Conservation (phyloP, 441 rosid species). For the Adansonia rubrostipa region DNA sequence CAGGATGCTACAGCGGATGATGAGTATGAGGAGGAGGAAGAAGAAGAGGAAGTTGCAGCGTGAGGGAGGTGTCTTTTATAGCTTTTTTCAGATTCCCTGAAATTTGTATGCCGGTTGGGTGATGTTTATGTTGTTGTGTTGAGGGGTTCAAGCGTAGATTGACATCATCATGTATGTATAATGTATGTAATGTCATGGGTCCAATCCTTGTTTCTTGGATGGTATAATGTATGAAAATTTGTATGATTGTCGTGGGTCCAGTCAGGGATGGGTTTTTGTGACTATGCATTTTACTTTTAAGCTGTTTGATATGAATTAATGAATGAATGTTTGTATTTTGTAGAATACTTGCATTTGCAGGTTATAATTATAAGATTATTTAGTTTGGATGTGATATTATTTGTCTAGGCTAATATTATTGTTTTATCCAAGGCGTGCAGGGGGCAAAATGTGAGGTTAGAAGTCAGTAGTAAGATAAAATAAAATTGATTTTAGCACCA, state of each 20-base stretch:
- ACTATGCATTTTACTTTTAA: not conserved
- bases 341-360: not conserved
- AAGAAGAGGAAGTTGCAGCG: constrained; percentile 14
- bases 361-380: not conserved
- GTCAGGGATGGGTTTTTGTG: too few species aligned
- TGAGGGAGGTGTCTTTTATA: not conserved
- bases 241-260: too few species aligned
- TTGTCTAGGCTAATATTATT: not conserved
- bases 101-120: not conserved
- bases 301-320: not conserved
- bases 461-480: too few species aligned
- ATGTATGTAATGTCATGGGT: not conserved
- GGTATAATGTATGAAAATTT: too few species aligned
- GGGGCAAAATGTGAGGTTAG: too few species aligned
- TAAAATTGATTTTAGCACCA: too few species aligned
- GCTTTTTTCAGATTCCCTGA: not conserved
- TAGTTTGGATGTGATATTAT: not conserved
- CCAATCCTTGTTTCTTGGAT: not conserved
- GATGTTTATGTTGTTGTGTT: not conserved
- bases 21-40: constrained; percentile 23
- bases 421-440: too few species aligned
- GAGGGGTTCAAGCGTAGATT: not conserved
- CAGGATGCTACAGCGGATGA: constrained; percentile 28
- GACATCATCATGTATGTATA: not conserved
- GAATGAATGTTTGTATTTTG: not conserved